A percentile compares a stretch with the other conserved stretches of the same genome.
Conservation (phyloP, 2,329 filamentous ascomycete species). For the Aspergillus calidoustus region DNA sequence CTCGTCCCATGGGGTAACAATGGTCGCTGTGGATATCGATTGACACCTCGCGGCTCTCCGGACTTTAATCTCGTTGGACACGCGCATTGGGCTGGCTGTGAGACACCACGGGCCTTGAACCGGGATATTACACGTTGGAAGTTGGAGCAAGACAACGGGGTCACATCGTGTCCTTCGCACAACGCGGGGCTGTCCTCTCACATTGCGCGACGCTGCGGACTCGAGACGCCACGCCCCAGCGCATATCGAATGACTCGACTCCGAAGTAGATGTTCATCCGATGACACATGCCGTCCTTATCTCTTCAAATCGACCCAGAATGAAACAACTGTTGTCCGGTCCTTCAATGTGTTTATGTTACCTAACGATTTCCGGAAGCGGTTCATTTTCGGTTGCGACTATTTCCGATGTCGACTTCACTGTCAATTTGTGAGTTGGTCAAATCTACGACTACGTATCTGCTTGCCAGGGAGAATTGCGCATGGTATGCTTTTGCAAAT, state of each 20-base stretch:
- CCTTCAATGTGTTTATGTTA: conserved; percentile 24
- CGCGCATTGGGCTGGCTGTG: not conserved
- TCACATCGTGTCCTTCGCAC: not conserved
- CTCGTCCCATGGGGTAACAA: conserved; percentile 15
- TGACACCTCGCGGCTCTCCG: conserved; percentile 5
- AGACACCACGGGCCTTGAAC: not conserved
- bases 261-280: conserved; percentile 11
- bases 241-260: conserved; percentile 1
- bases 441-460: not conserved
- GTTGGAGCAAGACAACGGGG: not conserved
- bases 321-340: conserved; percentile 3
- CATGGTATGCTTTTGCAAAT: not conserved
- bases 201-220: not conserved
- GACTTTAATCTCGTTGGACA: not conserved
- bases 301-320: conserved; percentile 2
- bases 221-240: not conserved
- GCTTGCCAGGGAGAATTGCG: not conserved
- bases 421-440: not conserved
- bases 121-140: not conserved
- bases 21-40: conserved; percentile 9
- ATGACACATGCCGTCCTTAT: conserved; percentile 26
- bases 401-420: not conserved
- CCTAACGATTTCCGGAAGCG: conserved; percentile 27
- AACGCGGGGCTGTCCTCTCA: not conserved
- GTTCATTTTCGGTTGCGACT: conserved; percentile 19